Conservation (phyloP, 495 filamentous ascomycete species). For the Bombardia bombarda region DNA sequence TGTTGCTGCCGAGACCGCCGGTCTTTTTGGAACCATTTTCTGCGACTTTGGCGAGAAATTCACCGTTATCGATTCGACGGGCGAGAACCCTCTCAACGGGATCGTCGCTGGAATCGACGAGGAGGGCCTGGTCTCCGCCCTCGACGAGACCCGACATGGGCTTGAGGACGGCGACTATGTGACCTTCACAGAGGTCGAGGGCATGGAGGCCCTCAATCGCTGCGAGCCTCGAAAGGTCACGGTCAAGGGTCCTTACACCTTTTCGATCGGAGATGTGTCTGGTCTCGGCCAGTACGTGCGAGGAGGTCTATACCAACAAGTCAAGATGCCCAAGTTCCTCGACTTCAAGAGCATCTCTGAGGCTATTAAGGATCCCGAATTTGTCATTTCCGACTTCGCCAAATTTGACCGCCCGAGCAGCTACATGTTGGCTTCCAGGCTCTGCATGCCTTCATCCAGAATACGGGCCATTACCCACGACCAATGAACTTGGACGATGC, state of each 20-base stretch:
- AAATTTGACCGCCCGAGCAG: slow-evolving; percentile 94
- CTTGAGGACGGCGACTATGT: slow-evolving; percentile 95
- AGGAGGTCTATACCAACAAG: slow-evolving; percentile 85
- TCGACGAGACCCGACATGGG: slow-evolving; percentile 94
- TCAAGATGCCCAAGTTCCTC: slow-evolving; percentile 94
- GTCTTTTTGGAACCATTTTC: slow-evolving; percentile 92
- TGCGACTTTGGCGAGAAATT: slow-evolving; percentile 97
- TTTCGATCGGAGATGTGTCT: slow-evolving; percentile 91
- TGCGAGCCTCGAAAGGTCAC: slow-evolving; percentile 78
- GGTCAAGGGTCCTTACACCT: slow-evolving; percentile 94
- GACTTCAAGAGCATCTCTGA: slow-evolving; percentile 74
- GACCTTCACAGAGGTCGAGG: slow-evolving; percentile 85
- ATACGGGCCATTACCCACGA: slow-evolving; percentile 64
- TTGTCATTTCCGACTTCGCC: slow-evolving; percentile 89
- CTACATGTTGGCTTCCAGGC: slow-evolving; percentile 92
- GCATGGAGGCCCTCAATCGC: slow-evolving; percentile 84
- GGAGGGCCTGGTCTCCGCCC: slow-evolving; percentile 82
- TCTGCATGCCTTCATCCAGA: slow-evolving; percentile 71
- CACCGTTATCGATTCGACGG: slow-evolving; percentile 78
- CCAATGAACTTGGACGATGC: slow-evolving; percentile 84
- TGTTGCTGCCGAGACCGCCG: slow-evolving; percentile 79
- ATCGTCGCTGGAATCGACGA: slow-evolving; percentile 87
- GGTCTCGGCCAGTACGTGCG: slow-evolving; percentile 74
- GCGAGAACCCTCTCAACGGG: slow-evolving; percentile 78
- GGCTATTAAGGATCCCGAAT: slow-evolving; percentile 77